Evolutionary conservation across 129 eudicot genomes (phyloP), one percentile per base, ranked within the genome.

Genomic region (Centrapalus pauciflorus): DNA sequence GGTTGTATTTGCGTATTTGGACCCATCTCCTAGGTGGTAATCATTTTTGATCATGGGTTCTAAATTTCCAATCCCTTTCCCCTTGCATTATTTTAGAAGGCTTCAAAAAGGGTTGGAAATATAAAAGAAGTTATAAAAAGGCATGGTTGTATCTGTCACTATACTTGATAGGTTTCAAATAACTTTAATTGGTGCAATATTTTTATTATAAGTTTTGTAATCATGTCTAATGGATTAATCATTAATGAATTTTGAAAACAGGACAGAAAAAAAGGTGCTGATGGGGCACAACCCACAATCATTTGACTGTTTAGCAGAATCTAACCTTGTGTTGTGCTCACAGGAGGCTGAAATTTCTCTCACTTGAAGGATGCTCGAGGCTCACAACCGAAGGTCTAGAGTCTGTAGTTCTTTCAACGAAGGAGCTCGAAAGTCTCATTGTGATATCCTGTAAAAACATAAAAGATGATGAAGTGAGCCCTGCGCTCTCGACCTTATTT

Each of bases 351-450:
- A 86, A 69, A 38, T 76, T 58, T 8, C 35, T 89, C 43, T 82
- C 90, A 11, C 63, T 94, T 45, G 94, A 94, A 79, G 97, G 99
- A 65, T 94, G 97, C 76, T 82, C 86, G 21, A 35, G 80, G 83
- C 72, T 94, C 34, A 89, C 97, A 17, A 79, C 86, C 16, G 43
- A 19, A 50, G 94, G 90, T 24, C 67, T 94, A 56, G 97, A 94
- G 61, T 66, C 75, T 17, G 85, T 81, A 0, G 55, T 89, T 43
- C 79, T 73, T 45, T 64, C 64, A 12, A 84, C 86, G 82, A 80
- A 81, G 61, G 86, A 86, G 78, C 83, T 94, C 17, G 71, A 84
- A 69, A 84, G 92, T 73, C 86, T 94, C 32, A 74, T 60, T 61
- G 95, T 94, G 41, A 71, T 78, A 35, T 89, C 99, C 2, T 94